Percentiles rank a stretch among this genome's conserved stretches.
These are phyloP conservation scores for Penicillium herquei DNA, from an alignment of 495 filamentous ascomycete species.

Conservation along the genomic window DNA sequence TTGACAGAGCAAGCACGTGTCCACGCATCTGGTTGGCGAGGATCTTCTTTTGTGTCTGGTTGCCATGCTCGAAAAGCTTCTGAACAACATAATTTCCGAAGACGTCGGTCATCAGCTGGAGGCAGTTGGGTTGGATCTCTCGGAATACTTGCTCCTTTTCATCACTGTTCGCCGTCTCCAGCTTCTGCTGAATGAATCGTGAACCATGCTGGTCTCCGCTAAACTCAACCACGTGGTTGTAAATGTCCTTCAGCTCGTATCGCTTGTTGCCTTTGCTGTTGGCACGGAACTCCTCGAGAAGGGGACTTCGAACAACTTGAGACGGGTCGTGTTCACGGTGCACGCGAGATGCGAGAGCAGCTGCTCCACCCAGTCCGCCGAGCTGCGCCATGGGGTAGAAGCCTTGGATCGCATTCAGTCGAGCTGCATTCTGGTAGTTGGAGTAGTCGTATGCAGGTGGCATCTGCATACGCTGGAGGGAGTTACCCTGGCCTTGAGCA, in stretches of 20 bases:
- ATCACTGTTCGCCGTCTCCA: constrained; percentile 93
- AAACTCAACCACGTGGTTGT: constrained; percentile 87
- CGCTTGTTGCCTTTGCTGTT: constrained; percentile 74
- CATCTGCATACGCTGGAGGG: constrained; percentile 41
- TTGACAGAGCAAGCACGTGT: constrained; percentile 73
- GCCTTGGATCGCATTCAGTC: constrained; percentile 38
- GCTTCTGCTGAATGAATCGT: constrained; percentile 91
- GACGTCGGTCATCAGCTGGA: constrained; percentile 93
- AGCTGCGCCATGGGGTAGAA: constrained; percentile 30
- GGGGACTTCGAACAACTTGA: constrained; percentile 63
- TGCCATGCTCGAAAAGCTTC: constrained; percentile 96
- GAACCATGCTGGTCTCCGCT: constrained; percentile 95
- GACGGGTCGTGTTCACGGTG: constrained; percentile 64
- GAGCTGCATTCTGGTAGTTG: constrained; percentile 31
- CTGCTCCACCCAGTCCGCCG: constrained; percentile 18
- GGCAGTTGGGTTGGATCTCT: constrained; percentile 76
- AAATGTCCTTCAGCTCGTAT: constrained; percentile 91
- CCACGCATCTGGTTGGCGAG: constrained; percentile 84
- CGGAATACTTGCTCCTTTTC: constrained; percentile 93
- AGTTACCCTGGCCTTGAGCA: constrained; percentile 27
- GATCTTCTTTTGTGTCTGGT: constrained; percentile 86
- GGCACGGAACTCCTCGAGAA: constrained; percentile 77
- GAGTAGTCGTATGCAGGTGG: constrained; percentile 40
- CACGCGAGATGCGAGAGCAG: constrained; percentile 45
- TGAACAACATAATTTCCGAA: constrained; percentile 99